phyloP scores from a whole-genome alignment of 1,139 yeast species.

The Geotrichum australiense region DNA sequence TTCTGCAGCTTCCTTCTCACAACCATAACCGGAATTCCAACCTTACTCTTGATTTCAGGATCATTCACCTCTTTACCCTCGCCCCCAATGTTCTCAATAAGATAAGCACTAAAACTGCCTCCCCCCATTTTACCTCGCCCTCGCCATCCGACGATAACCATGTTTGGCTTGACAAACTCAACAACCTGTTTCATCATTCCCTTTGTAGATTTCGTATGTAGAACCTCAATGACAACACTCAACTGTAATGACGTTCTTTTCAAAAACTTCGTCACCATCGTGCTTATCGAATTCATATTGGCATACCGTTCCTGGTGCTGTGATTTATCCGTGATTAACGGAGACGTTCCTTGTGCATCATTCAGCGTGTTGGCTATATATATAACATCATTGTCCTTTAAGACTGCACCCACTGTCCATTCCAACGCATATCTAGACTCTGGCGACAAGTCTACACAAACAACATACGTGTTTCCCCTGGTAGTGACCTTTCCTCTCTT shows the following conservation, averaged over 20 bases:
- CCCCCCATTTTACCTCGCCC: conserved; percentile 5
- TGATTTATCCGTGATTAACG: background rate
- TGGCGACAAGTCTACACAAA: conserved; percentile 4
- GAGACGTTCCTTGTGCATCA: background rate
- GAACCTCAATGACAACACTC: conserved; percentile 4
- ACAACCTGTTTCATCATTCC: conserved; percentile 3
- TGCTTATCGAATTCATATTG: background rate
- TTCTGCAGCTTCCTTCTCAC: conserved; percentile 7
- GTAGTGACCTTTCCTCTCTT: background rate
- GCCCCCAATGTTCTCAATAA: conserved; percentile 5
- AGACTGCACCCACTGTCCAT: conserved; percentile 7
- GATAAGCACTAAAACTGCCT: conserved; percentile 5
- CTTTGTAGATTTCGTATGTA: conserved; percentile 3
- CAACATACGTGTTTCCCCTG: conserved; percentile 1
- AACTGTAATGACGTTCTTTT: conserved; percentile 4
- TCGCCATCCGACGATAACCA: conserved; percentile 8
- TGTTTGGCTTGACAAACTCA: conserved; percentile 4
- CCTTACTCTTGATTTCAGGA: background rate
- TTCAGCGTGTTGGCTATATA: conserved; percentile 5
- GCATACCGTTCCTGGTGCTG: conserved; percentile 4
- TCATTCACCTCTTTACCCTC: background rate
- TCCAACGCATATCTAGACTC: conserved; percentile 9
- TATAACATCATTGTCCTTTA: conserved; percentile 1
- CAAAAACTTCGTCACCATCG: background rate
- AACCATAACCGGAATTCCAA: conserved; percentile 5